Conservation (phyloP, 2,329 filamentous ascomycete genomes). For the Alternaria sp. region DNA sequence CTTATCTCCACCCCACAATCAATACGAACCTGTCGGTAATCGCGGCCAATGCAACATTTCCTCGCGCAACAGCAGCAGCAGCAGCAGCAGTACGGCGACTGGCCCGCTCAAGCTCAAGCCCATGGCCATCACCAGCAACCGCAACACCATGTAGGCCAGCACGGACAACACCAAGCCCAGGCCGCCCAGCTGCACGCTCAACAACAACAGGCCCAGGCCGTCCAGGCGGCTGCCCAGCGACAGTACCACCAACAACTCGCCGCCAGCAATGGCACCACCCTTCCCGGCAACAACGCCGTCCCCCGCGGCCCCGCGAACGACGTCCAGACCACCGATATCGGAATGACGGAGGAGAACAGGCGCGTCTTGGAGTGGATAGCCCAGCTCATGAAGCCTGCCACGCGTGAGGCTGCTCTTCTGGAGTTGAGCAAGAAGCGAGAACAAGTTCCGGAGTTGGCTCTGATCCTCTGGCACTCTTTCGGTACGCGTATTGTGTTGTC, state of each 20-base stretch:
- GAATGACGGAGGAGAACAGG: conserved; percentile 86
- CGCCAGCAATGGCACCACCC: conserved; percentile 64
- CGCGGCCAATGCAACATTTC: conserved; percentile 62
- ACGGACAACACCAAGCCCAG: conserved; percentile 49
- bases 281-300: conserved; percentile 44
- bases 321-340: conserved; percentile 47
- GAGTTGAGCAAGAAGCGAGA: conserved; percentile 99
- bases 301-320: conserved; percentile 50
- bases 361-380: conserved; percentile 93
- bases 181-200: conserved; percentile 56
- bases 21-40: conserved; percentile 16
- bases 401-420: conserved; percentile 86
- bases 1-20: conserved; percentile 12
- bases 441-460: conserved; percentile 92
- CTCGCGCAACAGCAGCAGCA: conserved; percentile 68
- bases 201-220: conserved; percentile 50
- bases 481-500: conserved; percentile 60
- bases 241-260: conserved; percentile 77
- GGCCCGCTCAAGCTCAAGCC: conserved; percentile 43
- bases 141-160: conserved; percentile 50
- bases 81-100: conserved; percentile 64
- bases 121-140: conserved; percentile 54
- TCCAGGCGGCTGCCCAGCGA: conserved; percentile 55
- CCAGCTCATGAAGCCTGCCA: conserved; percentile 84
- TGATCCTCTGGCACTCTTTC: conserved; percentile 98